A percentile compares a stretch with the other conserved stretches of the same genome.
These are phyloP conservation scores for Knoxia roxburghii DNA, from an alignment of 257 asterid species.

Conservation along the genomic window DNA sequence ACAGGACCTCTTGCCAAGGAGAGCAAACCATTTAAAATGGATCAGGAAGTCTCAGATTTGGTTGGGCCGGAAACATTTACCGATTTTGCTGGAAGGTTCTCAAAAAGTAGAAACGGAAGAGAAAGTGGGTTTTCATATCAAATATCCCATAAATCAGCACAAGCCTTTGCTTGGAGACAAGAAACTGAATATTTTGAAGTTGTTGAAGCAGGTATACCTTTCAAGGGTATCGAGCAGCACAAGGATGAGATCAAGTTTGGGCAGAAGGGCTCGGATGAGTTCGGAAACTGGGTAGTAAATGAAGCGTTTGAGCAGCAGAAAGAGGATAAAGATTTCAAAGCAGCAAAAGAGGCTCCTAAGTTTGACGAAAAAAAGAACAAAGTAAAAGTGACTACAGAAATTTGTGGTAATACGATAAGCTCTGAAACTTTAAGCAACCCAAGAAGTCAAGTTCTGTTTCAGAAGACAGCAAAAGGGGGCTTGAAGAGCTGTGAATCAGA, in stretches of 20 bases:
- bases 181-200: slow-evolving; percentile 62
- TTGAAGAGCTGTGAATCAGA: slow-evolving; percentile 16
- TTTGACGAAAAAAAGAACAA: slow-evolving; percentile 29
- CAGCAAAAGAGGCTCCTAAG: slow-evolving; percentile 27
- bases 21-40: slow-evolving; percentile 20
- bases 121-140: slow-evolving; percentile 18
- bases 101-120: slow-evolving; percentile 12
- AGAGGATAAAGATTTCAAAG: slow-evolving; percentile 23
- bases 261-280: slow-evolving; percentile 27
- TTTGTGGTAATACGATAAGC: slow-evolving; percentile 20
- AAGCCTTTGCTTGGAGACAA: slow-evolving; percentile 60
- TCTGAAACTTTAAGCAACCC: slow-evolving; percentile 19
- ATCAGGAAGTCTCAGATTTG: slow-evolving; percentile 26
- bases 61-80: slow-evolving; percentile 19
- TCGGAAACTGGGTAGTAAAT: slow-evolving; percentile 17
- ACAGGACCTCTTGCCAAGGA: slow-evolving; percentile 29
- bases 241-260: slow-evolving; percentile 21
- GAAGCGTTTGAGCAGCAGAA: slow-evolving; percentile 28
- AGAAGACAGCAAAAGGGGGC: slow-evolving; percentile 23
- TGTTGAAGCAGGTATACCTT: slow-evolving; percentile 37
- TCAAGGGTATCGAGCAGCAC: slow-evolving; percentile 22
- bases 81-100: slow-evolving; percentile 25
- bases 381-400: slow-evolving; percentile 20
- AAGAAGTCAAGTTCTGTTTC: slow-evolving; percentile 26
- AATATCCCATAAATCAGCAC: slow-evolving; percentile 21